phyloP scores from a whole-genome alignment of 176 grass and related monocot genomes.

The Dendrocalamus sinicus region DNA sequence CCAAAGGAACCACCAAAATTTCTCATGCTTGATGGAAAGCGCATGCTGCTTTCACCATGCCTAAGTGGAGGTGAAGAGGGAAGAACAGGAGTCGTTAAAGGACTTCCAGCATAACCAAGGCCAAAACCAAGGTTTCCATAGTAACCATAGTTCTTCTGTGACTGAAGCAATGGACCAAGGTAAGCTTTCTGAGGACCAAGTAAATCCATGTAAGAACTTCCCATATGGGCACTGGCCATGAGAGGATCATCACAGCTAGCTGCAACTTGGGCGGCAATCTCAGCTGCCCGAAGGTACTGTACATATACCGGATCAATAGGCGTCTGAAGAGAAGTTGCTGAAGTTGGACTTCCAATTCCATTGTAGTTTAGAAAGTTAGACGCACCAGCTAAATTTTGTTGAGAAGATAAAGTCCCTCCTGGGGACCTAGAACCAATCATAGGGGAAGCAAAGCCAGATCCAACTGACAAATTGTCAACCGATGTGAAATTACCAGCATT shows the following conservation, averaged over 20 bases:
- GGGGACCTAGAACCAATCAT: conserved; percentile 54
- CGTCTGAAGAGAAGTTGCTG: conserved; percentile 53
- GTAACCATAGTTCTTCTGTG: conserved; percentile 64
- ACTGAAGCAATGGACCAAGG: conserved; percentile 62
- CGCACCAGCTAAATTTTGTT: conserved; percentile 57
- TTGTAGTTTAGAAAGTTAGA: conserved; percentile 59
- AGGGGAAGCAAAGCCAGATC: conserved; percentile 59
- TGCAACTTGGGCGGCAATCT: conserved; percentile 54
- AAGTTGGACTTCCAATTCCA: conserved; percentile 55
- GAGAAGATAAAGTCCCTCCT: conserved; percentile 52
- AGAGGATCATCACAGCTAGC: conserved; percentile 56
- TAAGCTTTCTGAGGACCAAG: conserved; percentile 63
- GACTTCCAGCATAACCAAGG: conserved; percentile 58
- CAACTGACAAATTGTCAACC: conserved; percentile 47
- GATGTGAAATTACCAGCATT: conserved; percentile 60
- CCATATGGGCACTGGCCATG: conserved; percentile 47
- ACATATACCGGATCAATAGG: conserved; percentile 60
- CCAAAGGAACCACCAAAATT: conserved; percentile 61
- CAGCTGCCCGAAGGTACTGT: conserved; percentile 54
- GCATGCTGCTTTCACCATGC: conserved; percentile 59
- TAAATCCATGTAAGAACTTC: conserved; percentile 63
- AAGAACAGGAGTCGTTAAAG: conserved; percentile 54
- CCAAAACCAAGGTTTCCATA: conserved; percentile 64
- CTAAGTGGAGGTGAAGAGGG: conserved; percentile 69
- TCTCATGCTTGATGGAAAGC: conserved; percentile 57